These are phyloP conservation scores for Penicillium angulare DNA, from an alignment of 495 filamentous ascomycete genomes.

Conservation along the genomic window DNA sequence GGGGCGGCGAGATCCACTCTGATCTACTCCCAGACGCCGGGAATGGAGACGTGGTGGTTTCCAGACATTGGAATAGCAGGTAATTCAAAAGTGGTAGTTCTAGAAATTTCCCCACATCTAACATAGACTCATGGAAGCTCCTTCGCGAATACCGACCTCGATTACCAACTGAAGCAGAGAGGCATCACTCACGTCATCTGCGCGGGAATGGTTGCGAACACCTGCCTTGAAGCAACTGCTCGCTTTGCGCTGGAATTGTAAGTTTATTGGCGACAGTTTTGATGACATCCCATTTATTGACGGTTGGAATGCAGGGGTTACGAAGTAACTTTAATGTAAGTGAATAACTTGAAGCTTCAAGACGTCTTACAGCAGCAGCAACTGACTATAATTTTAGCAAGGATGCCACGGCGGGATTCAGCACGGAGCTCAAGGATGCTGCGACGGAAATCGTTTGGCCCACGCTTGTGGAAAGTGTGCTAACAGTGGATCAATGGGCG, in stretches of 20 bases:
- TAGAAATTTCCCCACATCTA: no score
- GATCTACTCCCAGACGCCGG: conserved; percentile 3
- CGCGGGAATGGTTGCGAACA: neutral
- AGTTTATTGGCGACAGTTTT: neutral
- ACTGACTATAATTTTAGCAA: neutral
- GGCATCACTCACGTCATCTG: neutral
- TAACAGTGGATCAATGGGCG: neutral
- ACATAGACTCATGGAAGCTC: no score
- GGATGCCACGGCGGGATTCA: neutral
- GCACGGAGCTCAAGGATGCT: neutral
- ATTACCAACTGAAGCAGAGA: conserved; percentile 2
- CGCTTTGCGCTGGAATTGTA: neutral
- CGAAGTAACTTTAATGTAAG: neutral
- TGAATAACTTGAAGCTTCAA: neutral
- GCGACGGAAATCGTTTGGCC: neutral
- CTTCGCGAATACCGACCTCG: conserved; percentile 5
- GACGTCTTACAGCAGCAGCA: neutral
- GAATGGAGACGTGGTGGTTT: conserved; percentile 9
- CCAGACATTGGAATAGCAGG: conserved; percentile 11
- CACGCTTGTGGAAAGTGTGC: neutral
- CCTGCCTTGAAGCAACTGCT: neutral
- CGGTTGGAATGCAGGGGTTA: neutral
- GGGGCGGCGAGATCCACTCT: neutral
- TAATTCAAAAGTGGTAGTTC: no score
- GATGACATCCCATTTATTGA: no score